Evolutionary conservation across 805 yeast species (phyloP).

Genomic region (Spencermartinsiella europaea): DNA sequence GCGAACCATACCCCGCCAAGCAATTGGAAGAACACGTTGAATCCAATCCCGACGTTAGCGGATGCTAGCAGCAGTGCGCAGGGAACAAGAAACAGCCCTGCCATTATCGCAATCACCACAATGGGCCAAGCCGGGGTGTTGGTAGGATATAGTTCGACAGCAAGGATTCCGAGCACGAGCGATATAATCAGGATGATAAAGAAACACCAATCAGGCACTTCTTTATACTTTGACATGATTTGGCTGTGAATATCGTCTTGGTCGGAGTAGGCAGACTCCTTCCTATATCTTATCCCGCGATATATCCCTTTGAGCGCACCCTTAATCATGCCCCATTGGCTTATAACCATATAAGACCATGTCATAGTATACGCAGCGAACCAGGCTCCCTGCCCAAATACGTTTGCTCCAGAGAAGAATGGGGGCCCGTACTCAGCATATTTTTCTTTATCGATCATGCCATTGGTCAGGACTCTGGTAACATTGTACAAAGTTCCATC

Average conservation of each 20-base stretch:
- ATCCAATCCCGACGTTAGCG: constrained; percentile 52
- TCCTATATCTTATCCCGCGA: constrained; percentile 1
- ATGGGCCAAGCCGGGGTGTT: constrained; percentile 60
- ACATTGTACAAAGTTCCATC: constrained; percentile 47
- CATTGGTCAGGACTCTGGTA: constrained; percentile 36
- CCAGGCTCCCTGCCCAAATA: constrained; percentile 48
- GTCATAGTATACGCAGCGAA: constrained; percentile 51
- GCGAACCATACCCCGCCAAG: constrained; percentile 63
- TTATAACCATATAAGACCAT: constrained; percentile 35
- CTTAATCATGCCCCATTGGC: constrained; percentile 9
- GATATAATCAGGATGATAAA: constrained; percentile 41
- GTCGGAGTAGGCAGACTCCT: constrained; percentile 22
- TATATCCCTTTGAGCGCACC: constrained; percentile 24
- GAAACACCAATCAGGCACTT: constrained; percentile 75
- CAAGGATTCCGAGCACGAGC: constrained; percentile 39
- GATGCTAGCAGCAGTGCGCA: constrained; percentile 54
- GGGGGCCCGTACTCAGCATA: constrained; percentile 52
- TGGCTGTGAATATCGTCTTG: constrained; percentile 16
- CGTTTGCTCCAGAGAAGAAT: constrained; percentile 50
- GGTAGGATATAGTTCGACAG: constrained; percentile 37
- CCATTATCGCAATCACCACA: constrained; percentile 50
- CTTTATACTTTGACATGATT: constrained; percentile 51
- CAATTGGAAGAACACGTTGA: constrained; percentile 59
- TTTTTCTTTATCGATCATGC: constrained; percentile 39
- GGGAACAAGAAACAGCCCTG: constrained; percentile 55